Conservation (phyloP, 129 eudicot genomes). For the Lactuca sativa region DNA sequence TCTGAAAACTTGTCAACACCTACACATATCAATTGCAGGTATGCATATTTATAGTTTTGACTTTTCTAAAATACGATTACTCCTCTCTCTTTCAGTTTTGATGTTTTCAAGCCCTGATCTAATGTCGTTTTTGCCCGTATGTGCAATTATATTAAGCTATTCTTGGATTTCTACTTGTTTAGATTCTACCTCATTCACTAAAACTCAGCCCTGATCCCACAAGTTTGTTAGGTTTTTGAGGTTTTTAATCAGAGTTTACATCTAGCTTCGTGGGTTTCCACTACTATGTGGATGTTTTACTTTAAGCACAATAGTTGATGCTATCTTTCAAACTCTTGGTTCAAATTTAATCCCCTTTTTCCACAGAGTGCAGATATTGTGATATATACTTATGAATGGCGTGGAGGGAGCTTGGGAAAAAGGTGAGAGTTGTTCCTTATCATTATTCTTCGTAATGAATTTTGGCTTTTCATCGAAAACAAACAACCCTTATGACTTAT, state of each 20-base stretch:
- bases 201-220: not conserved
- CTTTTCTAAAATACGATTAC: not conserved
- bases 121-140: not conserved
- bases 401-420: constrained; percentile 72
- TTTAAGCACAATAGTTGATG: not conserved
- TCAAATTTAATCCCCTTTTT: not conserved
- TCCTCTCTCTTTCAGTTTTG: constrained; percentile 6
- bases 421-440: constrained; percentile 37
- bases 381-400: constrained; percentile 58
- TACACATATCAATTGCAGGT: constrained; percentile 22
- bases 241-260: not conserved
- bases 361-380: constrained; percentile 24
- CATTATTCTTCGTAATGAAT: not conserved
- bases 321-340: not conserved
- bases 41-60: not conserved
- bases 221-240: constrained; percentile 13
- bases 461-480: not conserved
- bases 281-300: not conserved
- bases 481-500: not conserved
- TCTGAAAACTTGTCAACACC: not conserved
- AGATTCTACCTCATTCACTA: not conserved
- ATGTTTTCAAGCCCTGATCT: constrained; percentile 15
- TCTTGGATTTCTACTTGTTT: not conserved
- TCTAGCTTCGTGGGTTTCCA: not conserved
- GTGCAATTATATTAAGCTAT: not conserved